Conservation (phyloP, 208 protist genomes). For the Naegleria lovaniensis region DNA sequence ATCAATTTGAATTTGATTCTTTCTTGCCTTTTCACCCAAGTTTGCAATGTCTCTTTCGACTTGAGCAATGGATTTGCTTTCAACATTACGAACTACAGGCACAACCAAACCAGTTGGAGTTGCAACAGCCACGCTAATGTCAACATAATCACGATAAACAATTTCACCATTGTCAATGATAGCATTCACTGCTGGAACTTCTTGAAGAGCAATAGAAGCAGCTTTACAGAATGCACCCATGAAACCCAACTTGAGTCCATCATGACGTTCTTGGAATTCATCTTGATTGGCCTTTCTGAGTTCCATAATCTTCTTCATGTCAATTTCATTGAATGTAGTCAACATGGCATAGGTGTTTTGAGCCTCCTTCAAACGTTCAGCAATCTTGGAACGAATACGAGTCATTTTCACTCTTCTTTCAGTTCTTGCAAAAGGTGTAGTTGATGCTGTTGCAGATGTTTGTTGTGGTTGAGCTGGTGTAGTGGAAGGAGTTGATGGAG, state of each 20-base stretch:
- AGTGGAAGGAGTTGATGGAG: background rate
- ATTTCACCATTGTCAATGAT: constrained; percentile 82
- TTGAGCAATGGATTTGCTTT: constrained; percentile 87
- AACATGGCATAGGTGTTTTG: constrained; percentile 97
- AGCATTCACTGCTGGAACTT: constrained; percentile 92
- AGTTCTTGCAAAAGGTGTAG: background rate
- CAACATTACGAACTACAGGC: constrained; percentile 90
- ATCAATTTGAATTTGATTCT: constrained; percentile 84
- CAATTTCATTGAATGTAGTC: constrained; percentile 98
- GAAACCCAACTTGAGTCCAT: constrained; percentile 94
- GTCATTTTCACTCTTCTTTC: constrained; percentile 65
- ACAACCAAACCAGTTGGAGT: constrained; percentile 93
- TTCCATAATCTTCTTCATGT: constrained; percentile 87
- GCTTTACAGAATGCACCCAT: constrained; percentile 98
- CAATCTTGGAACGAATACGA: constrained; percentile 87
- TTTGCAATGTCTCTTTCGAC: constrained; percentile 88
- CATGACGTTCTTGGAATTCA: constrained; percentile 90
- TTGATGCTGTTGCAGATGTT: background rate
- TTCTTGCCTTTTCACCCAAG: constrained; percentile 75
- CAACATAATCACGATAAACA: constrained; percentile 94
- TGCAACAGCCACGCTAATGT: constrained; percentile 95
- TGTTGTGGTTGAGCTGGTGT: background rate
- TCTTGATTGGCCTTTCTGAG: constrained; percentile 94
- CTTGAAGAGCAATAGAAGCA: constrained; percentile 80
- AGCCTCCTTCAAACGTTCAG: constrained; percentile 92